Evolutionary conservation across 2,329 filamentous ascomycete genomes (phyloP).

Genomic region (Alternaria sp.): DNA sequence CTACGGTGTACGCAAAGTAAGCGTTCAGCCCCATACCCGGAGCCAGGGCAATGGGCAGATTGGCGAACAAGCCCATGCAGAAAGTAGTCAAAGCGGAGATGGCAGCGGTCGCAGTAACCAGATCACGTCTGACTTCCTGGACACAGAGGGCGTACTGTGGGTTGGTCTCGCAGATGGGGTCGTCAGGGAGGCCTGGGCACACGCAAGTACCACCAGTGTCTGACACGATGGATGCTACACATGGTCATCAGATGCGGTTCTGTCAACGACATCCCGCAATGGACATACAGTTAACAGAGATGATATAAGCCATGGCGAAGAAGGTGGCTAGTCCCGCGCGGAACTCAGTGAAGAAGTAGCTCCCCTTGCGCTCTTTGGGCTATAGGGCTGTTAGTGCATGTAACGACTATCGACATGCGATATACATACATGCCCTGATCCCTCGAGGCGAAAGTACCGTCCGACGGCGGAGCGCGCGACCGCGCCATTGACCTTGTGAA

Average conservation of each 20-base stretch:
- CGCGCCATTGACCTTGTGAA: constrained; percentile 42
- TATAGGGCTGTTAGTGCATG: constrained; percentile 10
- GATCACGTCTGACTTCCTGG: constrained; percentile 71
- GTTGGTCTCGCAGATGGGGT: constrained; percentile 62
- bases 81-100: constrained; percentile 82
- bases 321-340: constrained; percentile 79
- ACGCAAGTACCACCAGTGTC: constrained; percentile 78
- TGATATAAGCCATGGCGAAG: constrained; percentile 63
- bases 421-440: constrained; percentile 76
- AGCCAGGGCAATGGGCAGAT: constrained; percentile 76
- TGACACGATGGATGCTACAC: constrained; percentile 65
- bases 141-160: constrained; percentile 68
- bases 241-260: constrained; percentile 12
- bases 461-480: constrained; percentile 46
- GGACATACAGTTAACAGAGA: constrained; percentile 62
- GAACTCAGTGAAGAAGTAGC: constrained; percentile 82
- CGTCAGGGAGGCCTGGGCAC: constrained; percentile 58
- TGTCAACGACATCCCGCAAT: constrained; percentile 39
- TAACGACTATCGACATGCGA: background rate
- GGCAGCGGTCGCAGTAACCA: constrained; percentile 84
- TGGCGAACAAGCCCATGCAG: constrained; percentile 82
- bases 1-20: constrained; percentile 83
- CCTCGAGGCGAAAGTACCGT: constrained; percentile 74
- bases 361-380: constrained; percentile 70
- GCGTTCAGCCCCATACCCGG: constrained; percentile 85